Evolutionary conservation across 208 protist species (phyloP), one percentile per base, ranked within the genome.

Genomic region (Crithidia fasciculata): DNA sequence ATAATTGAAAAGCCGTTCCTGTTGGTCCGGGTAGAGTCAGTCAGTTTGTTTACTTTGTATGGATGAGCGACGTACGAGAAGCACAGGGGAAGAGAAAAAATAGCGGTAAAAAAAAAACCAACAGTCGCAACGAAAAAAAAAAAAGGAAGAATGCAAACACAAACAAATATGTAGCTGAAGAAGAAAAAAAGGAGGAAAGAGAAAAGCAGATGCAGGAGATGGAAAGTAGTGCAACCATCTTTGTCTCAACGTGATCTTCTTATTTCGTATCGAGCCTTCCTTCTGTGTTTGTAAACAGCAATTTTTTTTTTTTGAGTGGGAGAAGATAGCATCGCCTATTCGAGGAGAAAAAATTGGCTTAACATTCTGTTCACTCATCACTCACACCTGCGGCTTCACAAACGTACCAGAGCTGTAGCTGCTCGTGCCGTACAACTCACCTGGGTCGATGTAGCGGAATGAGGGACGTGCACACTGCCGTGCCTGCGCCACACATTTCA

Each of bases 351-450:
- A 28, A 28, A 56, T 1, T 15, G 18, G 2, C 7, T 49, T 0
- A 13, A 2, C 12, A 49, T 49, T 2, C 9, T 49, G 12, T 49
- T 0, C 45, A 49, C 9, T 15, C 7, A 49, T 15, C 0, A 2
- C 0, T 49, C 7, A 49, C 12, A 49, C 45, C 7, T 49, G 45
- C 0, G 28, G 5, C 28, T 67, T 39, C 18, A 68, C 16, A 5
- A 58, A 66, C 16, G 60, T 49, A 45, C n/a, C n/a, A 6, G 62
- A 70, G 44, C 28, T 7, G 72, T 76, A 76, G 6, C 43, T n/a
- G 13, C 72, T 70, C 15, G 44, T 52, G 54, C 72, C 72, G 72
- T 76, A 76, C 15, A 76, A 10, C 10, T 76, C 72, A 7, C 13
- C 63, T 8, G 72, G 47, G n/a, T 76, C 72, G 7, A 76, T 63